Evolutionary conservation across 306 rosid species (phyloP).

Genomic region (Casuarina equisetifolia): DNA sequence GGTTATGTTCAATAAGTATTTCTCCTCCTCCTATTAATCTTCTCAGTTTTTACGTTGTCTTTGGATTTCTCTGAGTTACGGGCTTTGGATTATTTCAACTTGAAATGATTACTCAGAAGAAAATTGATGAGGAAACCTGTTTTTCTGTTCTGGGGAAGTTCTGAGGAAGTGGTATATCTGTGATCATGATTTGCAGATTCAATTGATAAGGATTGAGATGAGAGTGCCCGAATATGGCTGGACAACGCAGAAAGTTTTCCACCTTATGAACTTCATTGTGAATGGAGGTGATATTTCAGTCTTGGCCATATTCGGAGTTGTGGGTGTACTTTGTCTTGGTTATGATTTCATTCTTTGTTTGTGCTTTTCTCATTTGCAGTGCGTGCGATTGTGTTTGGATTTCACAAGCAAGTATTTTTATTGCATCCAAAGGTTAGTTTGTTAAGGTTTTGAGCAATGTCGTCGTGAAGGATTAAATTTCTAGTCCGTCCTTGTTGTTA

Average conservation of each 20-base stretch:
- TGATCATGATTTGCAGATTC: conserved; percentile 52
- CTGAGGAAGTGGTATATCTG: background rate
- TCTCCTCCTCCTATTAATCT: background rate
- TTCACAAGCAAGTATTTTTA: conserved; percentile 65
- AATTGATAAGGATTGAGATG: conserved; percentile 81
- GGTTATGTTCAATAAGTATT: background rate
- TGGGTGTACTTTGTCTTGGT: background rate
- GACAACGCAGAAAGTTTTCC: conserved; percentile 97
- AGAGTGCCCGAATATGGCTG: conserved; percentile 97
- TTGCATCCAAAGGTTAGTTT: conserved; percentile 73
- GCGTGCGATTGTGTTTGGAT: conserved; percentile 89
- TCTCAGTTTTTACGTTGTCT: background rate
- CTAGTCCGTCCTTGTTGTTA: background rate
- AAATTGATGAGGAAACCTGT: background rate
- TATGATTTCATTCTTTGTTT: background rate
- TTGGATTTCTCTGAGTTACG: background rate
- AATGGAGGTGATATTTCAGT: conserved; percentile 63
- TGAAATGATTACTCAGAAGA: background rate
- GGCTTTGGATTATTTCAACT: background rate
- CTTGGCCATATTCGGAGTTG: conserved; percentile 1
- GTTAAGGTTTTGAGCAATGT: background rate
- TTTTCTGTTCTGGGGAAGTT: background rate
- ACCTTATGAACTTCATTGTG: conserved; percentile 92
- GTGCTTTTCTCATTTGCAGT: conserved; percentile 51
- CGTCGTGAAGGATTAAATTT: background rate